These are phyloP conservation scores for Fusarium lateritium DNA, from an alignment of 2,329 filamentous ascomycete species.

Conservation along the genomic window DNA sequence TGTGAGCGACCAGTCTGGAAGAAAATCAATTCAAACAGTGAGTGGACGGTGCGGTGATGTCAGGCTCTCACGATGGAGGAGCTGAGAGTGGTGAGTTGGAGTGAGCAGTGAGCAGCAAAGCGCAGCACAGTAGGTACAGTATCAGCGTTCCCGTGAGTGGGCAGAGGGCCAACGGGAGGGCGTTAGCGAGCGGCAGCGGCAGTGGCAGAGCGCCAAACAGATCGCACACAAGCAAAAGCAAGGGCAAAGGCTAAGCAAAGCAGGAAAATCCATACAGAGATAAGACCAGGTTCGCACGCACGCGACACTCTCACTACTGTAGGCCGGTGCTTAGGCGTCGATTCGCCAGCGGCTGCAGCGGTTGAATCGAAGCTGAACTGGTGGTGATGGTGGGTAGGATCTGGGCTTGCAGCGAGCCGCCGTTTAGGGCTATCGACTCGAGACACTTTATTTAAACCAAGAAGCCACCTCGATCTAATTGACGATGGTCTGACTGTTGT, in stretches of 20 bases:
- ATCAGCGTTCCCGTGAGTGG: neutral
- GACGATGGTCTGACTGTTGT: neutral
- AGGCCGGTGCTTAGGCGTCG: neutral
- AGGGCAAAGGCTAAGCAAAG: neutral
- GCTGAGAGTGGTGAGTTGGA: slow-evolving; percentile 12
- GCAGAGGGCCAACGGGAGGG: slow-evolving; percentile 11
- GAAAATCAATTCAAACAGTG: slow-evolving; percentile 12
- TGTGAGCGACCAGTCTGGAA: slow-evolving; percentile 9
- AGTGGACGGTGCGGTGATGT: slow-evolving; percentile 32
- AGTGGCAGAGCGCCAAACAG: slow-evolving; percentile 26
- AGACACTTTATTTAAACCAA: neutral
- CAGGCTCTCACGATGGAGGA: slow-evolving; percentile 29
- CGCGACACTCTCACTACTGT: slow-evolving; percentile 21
- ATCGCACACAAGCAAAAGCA: slow-evolving; percentile 6
- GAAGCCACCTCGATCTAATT: neutral
- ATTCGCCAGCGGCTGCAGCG: slow-evolving; percentile 40
- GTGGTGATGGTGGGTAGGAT: slow-evolving; percentile 7
- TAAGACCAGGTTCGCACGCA: slow-evolving; percentile 27
- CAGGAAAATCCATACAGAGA: slow-evolving; percentile 23
- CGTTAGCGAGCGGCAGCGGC: slow-evolving; percentile 43
- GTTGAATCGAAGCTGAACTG: slow-evolving; percentile 9
- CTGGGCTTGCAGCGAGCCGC: slow-evolving; percentile 11
- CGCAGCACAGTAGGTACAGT: slow-evolving; percentile 3
- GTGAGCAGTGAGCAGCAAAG: neutral
- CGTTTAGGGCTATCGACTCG: neutral